Base-by-base conservation (phyloP, 1,284 basidiomycete species). In the Farysia itapuensis region DNA sequence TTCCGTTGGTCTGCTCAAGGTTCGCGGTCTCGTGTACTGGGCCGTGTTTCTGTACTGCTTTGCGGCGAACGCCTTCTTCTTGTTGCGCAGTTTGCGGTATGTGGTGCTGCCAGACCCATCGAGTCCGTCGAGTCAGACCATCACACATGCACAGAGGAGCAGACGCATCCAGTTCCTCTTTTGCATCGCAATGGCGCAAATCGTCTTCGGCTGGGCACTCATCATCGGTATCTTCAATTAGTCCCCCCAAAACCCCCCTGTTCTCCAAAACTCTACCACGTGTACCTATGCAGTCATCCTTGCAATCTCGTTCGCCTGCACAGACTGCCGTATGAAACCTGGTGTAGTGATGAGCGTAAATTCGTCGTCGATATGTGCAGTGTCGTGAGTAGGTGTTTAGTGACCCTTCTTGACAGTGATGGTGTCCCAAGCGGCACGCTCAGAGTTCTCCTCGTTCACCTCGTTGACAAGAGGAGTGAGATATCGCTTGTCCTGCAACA, bases 11-110 rank as follows among this genome's bases (percentile, higher is more conserved):
- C 30, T 72, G 43, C 23, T 68, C 4, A 50, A 57, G 34, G 38
- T 69, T 15, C 57, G 85, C 2, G 80, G 82, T 20, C 68, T 86
- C 16, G 70, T 90, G 29, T 90, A 87, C 74, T 82, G 82, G 47
- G 48, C 84, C 18, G 81, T 87, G 5, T 95, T 95, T 75, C 54
- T 88, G 34, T 95, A 97, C 78, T 83, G 85, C 13, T 88, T 92
- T 77, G 79, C 86, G 23, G 88, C 93, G 15, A 94, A 93, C 57
- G 90, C 87, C 0, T 94, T 97, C 79, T 97, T 98, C 83, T 80
- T 96, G 36, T 89, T 91, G 69, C 58, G 67, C 36, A 38, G 40
- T 4, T 82, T 97, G 20, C 88, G 91, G 44, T 90, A 90, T 31
- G 86, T 95, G 40, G 85, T 95, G 36, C 83, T 96, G 3, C 91